These are phyloP conservation scores for Trichoderma oligosporum DNA, from an alignment of 2,329 filamentous ascomycete genomes.

Conservation along the genomic window DNA sequence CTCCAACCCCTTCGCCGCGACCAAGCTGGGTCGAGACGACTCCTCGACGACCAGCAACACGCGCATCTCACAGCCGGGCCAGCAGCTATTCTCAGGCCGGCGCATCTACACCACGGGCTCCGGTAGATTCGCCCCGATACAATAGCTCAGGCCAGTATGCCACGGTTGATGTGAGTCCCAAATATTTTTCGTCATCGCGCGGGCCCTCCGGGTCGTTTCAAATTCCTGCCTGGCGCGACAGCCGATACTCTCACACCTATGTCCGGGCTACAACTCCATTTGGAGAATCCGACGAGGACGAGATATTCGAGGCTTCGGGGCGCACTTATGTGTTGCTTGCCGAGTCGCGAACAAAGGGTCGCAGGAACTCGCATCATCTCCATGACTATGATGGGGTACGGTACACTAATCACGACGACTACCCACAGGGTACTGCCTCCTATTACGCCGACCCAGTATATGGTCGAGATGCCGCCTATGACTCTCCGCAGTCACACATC, in stretches of 20 bases:
- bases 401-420: slow-evolving; percentile 57
- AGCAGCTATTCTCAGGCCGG: slow-evolving; percentile 38
- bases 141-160: slow-evolving; percentile 61
- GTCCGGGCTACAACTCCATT: slow-evolving; percentile 55
- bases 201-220: slow-evolving; percentile 36
- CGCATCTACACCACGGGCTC: slow-evolving; percentile 42
- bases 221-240: slow-evolving; percentile 44
- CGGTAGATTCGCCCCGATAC: slow-evolving; percentile 57
- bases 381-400: slow-evolving; percentile 49
- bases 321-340: slow-evolving; percentile 52
- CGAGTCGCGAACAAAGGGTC: slow-evolving; percentile 41
- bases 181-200: slow-evolving; percentile 47
- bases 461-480: slow-evolving; percentile 37
- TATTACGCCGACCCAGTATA: slow-evolving; percentile 38
- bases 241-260: slow-evolving; percentile 56
- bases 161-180: slow-evolving; percentile 63
- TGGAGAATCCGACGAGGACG: slow-evolving; percentile 64
- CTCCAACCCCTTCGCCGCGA: slow-evolving; percentile 55
- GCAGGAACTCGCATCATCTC: slow-evolving; percentile 34
- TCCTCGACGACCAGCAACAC: slow-evolving; percentile 52
- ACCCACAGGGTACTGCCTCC: slow-evolving; percentile 45
- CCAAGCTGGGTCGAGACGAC: slow-evolving; percentile 49
- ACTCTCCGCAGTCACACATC: slow-evolving; percentile 42
- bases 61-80: slow-evolving; percentile 40
- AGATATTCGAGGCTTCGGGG: slow-evolving; percentile 53